Evolutionary conservation across 179 eudicot genomes (phyloP).

Genomic region (Silene vulgaris): DNA sequence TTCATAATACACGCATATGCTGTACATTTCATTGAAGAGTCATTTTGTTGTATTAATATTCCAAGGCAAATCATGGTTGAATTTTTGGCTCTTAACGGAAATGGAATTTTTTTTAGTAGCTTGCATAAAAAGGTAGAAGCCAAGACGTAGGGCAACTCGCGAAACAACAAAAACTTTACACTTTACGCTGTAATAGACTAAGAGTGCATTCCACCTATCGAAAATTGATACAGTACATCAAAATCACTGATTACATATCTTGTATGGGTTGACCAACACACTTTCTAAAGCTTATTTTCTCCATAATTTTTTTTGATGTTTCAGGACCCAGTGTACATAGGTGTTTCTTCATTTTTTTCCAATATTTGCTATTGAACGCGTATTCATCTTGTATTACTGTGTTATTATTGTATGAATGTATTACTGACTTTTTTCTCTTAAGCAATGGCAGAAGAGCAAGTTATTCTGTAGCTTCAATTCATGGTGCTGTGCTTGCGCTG

Average conservation of each 20-base stretch:
- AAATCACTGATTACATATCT: not conserved
- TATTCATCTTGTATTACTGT: too few relatives aligned
- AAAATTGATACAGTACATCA: not conserved
- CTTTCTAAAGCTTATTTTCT: not conserved
- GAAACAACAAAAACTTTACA: not conserved
- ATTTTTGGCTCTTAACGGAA: not conserved
- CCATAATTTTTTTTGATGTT: not conserved
- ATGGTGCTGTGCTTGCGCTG: conserved; percentile 89
- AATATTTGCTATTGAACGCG: too few relatives aligned
- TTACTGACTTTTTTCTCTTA: conserved; percentile 18
- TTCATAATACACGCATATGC: not conserved
- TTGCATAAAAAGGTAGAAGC: not conserved
- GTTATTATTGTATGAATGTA: conserved; percentile 2
- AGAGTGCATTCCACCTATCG: not conserved
- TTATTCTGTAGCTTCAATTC: conserved; percentile 58
- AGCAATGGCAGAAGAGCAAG: conserved; percentile 47
- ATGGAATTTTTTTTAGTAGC: not conserved
- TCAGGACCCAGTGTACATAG: not conserved
- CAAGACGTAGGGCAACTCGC: not conserved
- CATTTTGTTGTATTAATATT: not conserved
- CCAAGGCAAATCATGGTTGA: not conserved
- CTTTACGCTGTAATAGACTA: not conserved
- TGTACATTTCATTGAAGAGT: not conserved
- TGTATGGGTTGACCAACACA: too few relatives aligned
- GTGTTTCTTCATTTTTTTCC: not conserved